phyloP scores from a whole-genome alignment of 2,329 filamentous ascomycete species.

The Trichoderma lentiforme region DNA sequence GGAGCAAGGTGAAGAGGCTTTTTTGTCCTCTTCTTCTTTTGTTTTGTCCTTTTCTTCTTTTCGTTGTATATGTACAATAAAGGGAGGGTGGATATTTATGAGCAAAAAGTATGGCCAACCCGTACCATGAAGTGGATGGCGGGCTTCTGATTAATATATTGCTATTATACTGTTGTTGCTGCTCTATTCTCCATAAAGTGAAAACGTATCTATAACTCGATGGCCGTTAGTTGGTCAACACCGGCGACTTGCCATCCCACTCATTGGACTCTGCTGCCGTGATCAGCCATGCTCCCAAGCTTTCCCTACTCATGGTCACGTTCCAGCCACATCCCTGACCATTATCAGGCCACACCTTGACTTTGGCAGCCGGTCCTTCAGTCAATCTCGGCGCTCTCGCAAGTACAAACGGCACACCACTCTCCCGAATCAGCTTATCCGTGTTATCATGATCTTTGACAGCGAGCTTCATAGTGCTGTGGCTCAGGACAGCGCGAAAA shows the following conservation, averaged over 20 bases:
- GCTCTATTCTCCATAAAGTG: neutral
- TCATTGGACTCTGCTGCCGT: constrained; percentile 38
- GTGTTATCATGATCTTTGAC: constrained; percentile 47
- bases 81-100: neutral
- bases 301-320: constrained; percentile 34
- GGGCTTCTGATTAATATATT: neutral
- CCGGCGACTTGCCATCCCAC: constrained; percentile 44
- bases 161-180: neutral
- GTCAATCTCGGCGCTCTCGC: constrained; percentile 43
- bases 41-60: neutral
- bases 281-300: constrained; percentile 46
- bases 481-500: constrained; percentile 43
- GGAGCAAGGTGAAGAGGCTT: neutral
- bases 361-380: constrained; percentile 34
- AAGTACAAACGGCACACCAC: constrained; percentile 36
- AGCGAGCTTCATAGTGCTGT: constrained; percentile 43
- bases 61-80: neutral
- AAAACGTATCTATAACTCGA: neutral
- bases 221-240: constrained; percentile 41
- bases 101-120: neutral
- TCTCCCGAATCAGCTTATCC: constrained; percentile 39
- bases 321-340: constrained; percentile 42
- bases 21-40: neutral
- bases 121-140: neutral
- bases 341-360: constrained; percentile 41